Conservation (phyloP, 2,329 filamentous ascomycete species). For the Colletotrichum sp. region DNA sequence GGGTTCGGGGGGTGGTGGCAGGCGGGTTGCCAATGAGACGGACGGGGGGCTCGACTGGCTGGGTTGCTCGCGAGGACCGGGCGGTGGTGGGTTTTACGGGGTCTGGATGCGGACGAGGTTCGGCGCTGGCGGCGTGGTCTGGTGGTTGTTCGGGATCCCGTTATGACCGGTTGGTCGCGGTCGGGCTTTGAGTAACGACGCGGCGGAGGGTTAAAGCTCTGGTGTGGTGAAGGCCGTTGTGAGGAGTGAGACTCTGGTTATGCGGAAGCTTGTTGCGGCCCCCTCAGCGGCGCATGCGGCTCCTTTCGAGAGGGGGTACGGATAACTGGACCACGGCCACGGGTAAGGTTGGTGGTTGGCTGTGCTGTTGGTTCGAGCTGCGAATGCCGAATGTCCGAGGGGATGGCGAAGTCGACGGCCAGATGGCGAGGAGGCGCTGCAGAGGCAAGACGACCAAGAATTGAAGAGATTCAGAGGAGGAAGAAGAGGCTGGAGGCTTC, state of each 20-base stretch:
- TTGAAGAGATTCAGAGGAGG: background rate
- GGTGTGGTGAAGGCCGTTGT: background rate
- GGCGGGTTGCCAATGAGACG: background rate
- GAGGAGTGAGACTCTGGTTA: background rate
- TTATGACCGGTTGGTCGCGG: background rate
- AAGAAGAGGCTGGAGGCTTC: background rate
- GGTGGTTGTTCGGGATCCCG: constrained; percentile 3
- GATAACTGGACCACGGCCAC: background rate
- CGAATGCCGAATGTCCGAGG: constrained; percentile 4
- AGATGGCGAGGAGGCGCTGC: background rate
- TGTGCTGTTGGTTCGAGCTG: background rate
- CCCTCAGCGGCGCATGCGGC: background rate
- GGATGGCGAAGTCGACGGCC: background rate
- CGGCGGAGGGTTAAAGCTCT: background rate
- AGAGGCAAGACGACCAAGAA: background rate
- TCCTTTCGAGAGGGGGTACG: background rate
- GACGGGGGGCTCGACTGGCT: background rate
- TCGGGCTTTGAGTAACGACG: background rate
- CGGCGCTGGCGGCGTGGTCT: background rate
- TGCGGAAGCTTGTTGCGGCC: background rate
- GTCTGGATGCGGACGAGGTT: constrained; percentile 3
- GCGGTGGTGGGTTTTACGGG: background rate
- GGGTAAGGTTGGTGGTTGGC: background rate
- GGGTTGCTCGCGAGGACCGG: background rate
- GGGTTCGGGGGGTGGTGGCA: background rate